Evolutionary conservation across 129 eudicot genomes (phyloP), one percentile per base, ranked within the genome.

Genomic region (Pittosporum tobira): DNA sequence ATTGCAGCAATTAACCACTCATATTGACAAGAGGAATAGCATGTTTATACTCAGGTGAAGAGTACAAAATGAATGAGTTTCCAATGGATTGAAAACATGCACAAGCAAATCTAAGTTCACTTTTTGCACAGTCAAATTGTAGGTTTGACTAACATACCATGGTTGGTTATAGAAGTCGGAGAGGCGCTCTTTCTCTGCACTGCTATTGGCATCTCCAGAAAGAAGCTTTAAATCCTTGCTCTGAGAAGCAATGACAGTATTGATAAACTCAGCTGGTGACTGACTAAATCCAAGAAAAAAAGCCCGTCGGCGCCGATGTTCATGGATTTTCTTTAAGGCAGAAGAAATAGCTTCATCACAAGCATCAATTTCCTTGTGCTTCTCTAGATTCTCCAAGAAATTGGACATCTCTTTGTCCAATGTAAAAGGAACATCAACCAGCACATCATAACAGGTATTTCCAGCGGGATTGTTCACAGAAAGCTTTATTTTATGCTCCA

Each of bases 221-320:
- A 79, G 80, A 57, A 77, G 72, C 53, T 81, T 88, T 70, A 88
- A 71, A 79, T 88, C 96, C 64, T 73, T 84, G 40, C 79, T 80
- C 69, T 88, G 96, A 62, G 96, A 88, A 37, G 82, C 77, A 65
- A 84, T 75, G 58, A 88, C 56, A 2, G 82, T 62, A 62, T 88
- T 72, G 20, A 84, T 68, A 66, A 88, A 88, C 66, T 88, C 94
- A 9, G 87, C 79, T 4, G 96, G 96, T 15, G 96, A 88, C 72
- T 88, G 89, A 66, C 96, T 88, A 46, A 88, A 88, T 49, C 94
- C 96, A 45, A 88, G 78, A 78, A 88, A 88, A 76, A 88, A 88
- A 53, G 94, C 84, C 48, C 90, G 78, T 48, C 94, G 73, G 7
- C 74, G 65, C 46, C 75, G 67, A 69, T 88, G 96, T 65, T 88